Evolutionary conservation across 1,284 basidiomycete species (phyloP).

Genomic region (Rhodotorula sp.): DNA sequence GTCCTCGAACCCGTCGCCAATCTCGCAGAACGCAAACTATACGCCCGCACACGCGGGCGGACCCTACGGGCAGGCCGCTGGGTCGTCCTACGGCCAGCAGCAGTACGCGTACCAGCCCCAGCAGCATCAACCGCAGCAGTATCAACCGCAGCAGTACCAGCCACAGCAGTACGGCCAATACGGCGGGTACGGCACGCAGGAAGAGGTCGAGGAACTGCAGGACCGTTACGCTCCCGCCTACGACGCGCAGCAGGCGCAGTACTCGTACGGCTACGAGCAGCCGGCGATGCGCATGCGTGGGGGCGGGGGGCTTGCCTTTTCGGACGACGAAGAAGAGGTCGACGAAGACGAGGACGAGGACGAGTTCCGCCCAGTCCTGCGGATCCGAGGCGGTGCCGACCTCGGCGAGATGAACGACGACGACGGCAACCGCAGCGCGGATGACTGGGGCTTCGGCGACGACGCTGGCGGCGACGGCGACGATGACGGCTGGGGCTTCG

Average conservation of each 20-base stretch:
- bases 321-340: not conserved
- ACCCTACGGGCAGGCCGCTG: no score
- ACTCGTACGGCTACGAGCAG: constrained; percentile 7
- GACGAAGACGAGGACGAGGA: not conserved
- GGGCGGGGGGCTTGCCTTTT: not conserved
- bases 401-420: constrained; percentile 32
- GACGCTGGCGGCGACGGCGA: constrained; percentile 7
- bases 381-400: constrained; percentile 29
- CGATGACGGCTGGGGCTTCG: constrained; percentile 30
- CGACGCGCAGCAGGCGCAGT: not conserved
- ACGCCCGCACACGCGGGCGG: not conserved
- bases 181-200: not conserved
- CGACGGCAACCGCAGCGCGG: constrained; percentile 23
- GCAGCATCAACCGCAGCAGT: not conserved
- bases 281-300: constrained; percentile 27
- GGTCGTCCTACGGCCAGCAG: no score
- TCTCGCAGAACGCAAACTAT: not conserved
- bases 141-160: not conserved
- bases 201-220: constrained; percentile 2
- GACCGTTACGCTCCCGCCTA: not conserved
- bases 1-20: not conserved
- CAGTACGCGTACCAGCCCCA: not conserved
- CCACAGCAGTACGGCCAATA: not conserved
- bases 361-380: not conserved
- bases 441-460: constrained; percentile 33